phyloP scores from a whole-genome alignment of 1,139 yeast genomes.

The Candida labiduridarum region DNA sequence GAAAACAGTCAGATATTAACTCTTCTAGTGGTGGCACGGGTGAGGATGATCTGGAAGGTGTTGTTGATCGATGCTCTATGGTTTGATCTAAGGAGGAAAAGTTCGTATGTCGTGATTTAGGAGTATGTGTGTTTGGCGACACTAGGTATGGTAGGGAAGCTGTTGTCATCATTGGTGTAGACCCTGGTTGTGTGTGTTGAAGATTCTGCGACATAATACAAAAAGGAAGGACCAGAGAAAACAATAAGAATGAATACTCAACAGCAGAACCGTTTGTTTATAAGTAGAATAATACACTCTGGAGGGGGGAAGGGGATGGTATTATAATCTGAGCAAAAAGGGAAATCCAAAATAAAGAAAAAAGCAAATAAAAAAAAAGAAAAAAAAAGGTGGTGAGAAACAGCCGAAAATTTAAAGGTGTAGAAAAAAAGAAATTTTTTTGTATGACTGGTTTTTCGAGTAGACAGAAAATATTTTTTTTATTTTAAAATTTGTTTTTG shows the following conservation, averaged over 20 bases:
- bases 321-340: not conserved
- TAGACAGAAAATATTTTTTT: not conserved
- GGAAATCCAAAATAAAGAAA: too few species aligned
- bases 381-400: not conserved
- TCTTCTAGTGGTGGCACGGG: constrained; percentile 25
- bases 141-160: not conserved
- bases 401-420: not conserved
- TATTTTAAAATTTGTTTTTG: not conserved
- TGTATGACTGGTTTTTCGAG: not conserved
- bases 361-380: not conserved
- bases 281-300: too few species aligned
- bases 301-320: too few species aligned
- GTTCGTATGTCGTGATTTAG: not conserved
- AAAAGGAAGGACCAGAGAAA: not conserved
- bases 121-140: constrained; percentile 2
- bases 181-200: not conserved
- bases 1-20: constrained; percentile 29
- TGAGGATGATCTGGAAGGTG: constrained; percentile 1
- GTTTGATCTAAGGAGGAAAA: constrained; percentile 1
- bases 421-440: not conserved
- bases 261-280: too few species aligned
- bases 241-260: not conserved
- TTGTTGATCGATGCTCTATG: not conserved
- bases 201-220: not conserved
- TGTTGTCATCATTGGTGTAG: not conserved